Base-by-base conservation (phyloP, 148 eudicot species). In the Spergularia marina region DNA sequence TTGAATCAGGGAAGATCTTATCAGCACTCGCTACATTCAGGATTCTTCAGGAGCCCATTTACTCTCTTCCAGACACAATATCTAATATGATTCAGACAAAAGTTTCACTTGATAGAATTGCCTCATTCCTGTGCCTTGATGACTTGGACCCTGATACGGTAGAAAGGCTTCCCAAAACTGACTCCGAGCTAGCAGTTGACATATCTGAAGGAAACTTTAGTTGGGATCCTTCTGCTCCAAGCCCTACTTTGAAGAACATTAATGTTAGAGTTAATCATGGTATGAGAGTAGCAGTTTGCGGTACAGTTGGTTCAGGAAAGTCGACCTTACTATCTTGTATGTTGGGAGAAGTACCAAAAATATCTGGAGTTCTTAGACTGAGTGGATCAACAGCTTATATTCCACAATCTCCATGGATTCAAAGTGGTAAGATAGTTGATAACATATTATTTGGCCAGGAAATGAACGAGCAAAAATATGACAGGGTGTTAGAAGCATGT, bases 301-400 rank as follows among this genome's bases (percentile, higher is more conserved):
- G 91, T n/a, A 73, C 85, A 7, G 88, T 87, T 78, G 90, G 90
- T 56, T 81, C 90, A 1, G 90, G 90, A 18, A 87, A 87, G 75
- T 87, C 90, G 1, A 87, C 83, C 40, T 77, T 87, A 64, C 82
- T 87, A 1, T 85, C 86, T 18, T 77, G 90, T 54, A 87, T 87
- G 0, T 40, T 87, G 12, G 88, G 88, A 52, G 90, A 87, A 76
- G 79, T 87, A 10, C 82, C 82, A 4, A 85, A 85, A 77, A 7
- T 82, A 4, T 87, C 88, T 2, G 90, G 90, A 9, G 52, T 52
- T 18, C 25, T 85, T 34, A 79, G 71, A 68, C 54, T 87, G 65
- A 64, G 86, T 78, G 90, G 90, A 41, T 75, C 85, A 51, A 85
- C 82, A 72, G 90, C 90, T 20, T 87, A 82, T 80, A 83, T 85